A percentile compares a stretch with the other conserved stretches of the same genome.
phyloP scores from a whole-genome alignment of 202 grass and related monocot genomes.

The Zizania palustris region DNA sequence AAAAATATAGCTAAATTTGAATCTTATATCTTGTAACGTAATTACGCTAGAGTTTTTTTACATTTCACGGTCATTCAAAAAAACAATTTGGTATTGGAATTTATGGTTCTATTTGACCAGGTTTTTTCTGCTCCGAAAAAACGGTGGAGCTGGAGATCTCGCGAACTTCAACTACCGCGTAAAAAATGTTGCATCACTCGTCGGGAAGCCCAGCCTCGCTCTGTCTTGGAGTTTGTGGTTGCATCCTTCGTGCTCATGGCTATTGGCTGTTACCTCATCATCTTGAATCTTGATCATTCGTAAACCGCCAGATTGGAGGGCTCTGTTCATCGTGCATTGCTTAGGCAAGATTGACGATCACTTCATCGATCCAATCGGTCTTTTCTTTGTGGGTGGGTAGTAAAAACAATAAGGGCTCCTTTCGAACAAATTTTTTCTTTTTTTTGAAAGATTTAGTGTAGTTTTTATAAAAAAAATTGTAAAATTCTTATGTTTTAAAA shows the following conservation, averaged over 20 bases:
- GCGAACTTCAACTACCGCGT: conserved; percentile 6
- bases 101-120: neutral
- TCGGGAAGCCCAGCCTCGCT: conserved; percentile 6
- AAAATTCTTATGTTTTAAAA: too few species aligned
- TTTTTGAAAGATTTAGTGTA: too few species aligned
- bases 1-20: too few species aligned
- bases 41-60: too few species aligned
- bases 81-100: neutral
- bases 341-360: neutral
- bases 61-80: too few species aligned
- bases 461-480: too few species aligned
- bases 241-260: neutral
- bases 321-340: neutral
- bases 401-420: neutral
- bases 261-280: neutral
- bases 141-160: neutral
- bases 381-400: too few species aligned
- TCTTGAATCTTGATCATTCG: neutral
- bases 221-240: neutral
- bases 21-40: too few species aligned
- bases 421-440: too few species aligned
- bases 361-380: neutral
- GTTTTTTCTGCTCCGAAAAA: neutral
- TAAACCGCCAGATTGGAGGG: neutral
- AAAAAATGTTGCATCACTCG: conserved; percentile 5